A percentile compares a stretch with the other conserved stretches of the same genome.
phyloP scores from a whole-genome alignment of 2,329 filamentous ascomycete species.

The Pseudogymnoascus sp. region DNA sequence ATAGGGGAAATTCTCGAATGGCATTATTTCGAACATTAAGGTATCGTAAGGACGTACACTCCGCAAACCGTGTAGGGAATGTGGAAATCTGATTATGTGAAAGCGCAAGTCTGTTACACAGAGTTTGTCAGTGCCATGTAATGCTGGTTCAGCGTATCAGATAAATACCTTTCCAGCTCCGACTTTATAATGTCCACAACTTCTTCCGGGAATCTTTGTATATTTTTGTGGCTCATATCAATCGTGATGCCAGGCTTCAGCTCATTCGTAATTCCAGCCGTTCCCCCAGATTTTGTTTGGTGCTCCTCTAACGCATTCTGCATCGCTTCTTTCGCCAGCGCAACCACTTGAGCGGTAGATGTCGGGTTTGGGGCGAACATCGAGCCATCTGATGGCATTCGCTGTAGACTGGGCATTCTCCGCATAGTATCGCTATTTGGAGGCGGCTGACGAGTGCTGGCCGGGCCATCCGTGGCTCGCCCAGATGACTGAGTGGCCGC shows the following conservation, averaged over 20 bases:
- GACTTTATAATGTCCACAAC: slow-evolving; percentile 32
- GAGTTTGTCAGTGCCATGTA: slow-evolving; percentile 25
- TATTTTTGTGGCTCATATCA: slow-evolving; percentile 68
- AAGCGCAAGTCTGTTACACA: slow-evolving; percentile 55
- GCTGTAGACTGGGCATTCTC: slow-evolving; percentile 40
- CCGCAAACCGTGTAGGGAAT: slow-evolving; percentile 64
- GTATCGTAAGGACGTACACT: slow-evolving; percentile 71
- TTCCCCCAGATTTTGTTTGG: slow-evolving; percentile 53
- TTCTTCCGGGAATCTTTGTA: slow-evolving; percentile 40
- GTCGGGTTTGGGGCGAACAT: slow-evolving; percentile 46
- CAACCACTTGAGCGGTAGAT: slow-evolving; percentile 56
- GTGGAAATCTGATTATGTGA: slow-evolving; percentile 70
- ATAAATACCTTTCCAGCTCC: slow-evolving; percentile 28
- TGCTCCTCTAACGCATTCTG: slow-evolving; percentile 59
- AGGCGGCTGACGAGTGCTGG: slow-evolving; percentile 30
- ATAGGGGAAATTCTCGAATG: slow-evolving; percentile 58
- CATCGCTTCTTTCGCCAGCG: slow-evolving; percentile 60
- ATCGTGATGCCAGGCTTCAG: slow-evolving; percentile 68
- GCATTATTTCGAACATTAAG: slow-evolving; percentile 73
- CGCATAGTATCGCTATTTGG: slow-evolving; percentile 26
- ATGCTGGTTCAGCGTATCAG: slow-evolving; percentile 12
- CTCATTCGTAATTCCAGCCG: slow-evolving; percentile 50
- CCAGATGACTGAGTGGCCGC: slow-evolving; percentile 30
- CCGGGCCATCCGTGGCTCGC: slow-evolving; percentile 35
- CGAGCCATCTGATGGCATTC: slow-evolving; percentile 35